phyloP scores from a whole-genome alignment of 108 stramenopile species.

The Pseudonitzschia pungens region DNA sequence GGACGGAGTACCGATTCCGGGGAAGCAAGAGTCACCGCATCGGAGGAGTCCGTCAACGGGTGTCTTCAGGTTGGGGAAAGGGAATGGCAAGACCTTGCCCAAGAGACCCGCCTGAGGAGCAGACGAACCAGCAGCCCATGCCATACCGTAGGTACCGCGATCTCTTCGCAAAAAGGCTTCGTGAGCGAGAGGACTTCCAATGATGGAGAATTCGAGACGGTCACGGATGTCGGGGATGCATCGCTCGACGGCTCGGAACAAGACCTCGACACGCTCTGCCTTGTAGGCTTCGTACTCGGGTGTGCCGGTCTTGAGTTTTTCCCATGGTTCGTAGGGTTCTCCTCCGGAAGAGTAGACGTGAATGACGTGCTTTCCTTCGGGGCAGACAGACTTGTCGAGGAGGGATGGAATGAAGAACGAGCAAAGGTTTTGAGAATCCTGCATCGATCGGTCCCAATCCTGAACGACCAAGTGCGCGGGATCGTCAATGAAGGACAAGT shows the following conservation, averaged over 20 bases:
- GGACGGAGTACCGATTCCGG: conserved; percentile 92
- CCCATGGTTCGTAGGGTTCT: conserved; percentile 95
- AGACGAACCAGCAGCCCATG: conserved; percentile 93
- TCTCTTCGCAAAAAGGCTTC: conserved; percentile 93
- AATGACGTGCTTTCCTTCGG: conserved; percentile 92
- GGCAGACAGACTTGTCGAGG: conserved; percentile 89
- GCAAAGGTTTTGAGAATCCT: conserved; percentile 91
- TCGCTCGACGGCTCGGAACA: conserved; percentile 89
- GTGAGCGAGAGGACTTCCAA: conserved; percentile 92
- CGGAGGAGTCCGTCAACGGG: conserved; percentile 87
- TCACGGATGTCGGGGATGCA: conserved; percentile 93
- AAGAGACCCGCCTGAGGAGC: conserved; percentile 85
- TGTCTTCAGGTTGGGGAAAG: conserved; percentile 89
- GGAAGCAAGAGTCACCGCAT: conserved; percentile 94
- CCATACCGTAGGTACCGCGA: conserved; percentile 91
- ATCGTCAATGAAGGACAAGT: conserved; percentile 84
- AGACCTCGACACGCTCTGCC: conserved; percentile 83
- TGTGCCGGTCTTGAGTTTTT: conserved; percentile 80
- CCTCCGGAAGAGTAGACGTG: conserved; percentile 94
- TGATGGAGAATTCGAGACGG: conserved; percentile 88
- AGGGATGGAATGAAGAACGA: conserved; percentile 88
- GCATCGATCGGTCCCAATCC: conserved; percentile 88
- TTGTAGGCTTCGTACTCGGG: conserved; percentile 93
- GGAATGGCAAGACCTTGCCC: conserved; percentile 76
- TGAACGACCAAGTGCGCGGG: conserved; percentile 90